Conservation (phyloP, 106 monocot genomes). For the Iris macrosiphon region DNA sequence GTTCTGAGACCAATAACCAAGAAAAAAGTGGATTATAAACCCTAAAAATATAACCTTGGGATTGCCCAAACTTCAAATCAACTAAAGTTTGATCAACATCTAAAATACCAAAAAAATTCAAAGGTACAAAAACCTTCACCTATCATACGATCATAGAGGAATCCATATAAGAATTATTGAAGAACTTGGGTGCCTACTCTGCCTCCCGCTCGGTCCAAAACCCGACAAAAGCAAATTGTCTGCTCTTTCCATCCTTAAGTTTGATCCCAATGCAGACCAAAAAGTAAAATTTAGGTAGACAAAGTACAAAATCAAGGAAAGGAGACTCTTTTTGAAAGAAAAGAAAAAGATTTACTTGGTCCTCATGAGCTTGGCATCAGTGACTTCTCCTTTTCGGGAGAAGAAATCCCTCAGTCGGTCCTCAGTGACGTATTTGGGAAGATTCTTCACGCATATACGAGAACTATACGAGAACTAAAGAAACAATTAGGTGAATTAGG, state of each 20-base stretch:
- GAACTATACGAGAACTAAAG: no score
- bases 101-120: no score
- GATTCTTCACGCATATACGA: constrained; percentile 91
- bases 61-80: no score
- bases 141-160: constrained; percentile 74
- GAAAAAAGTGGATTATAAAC: no score
- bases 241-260: constrained; percentile 83
- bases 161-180: constrained; percentile 78
- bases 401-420: constrained; percentile 80
- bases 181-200: constrained; percentile 64
- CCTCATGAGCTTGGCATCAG: constrained; percentile 86
- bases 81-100: no score
- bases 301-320: constrained; percentile 7
- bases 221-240: constrained; percentile 79
- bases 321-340: no score
- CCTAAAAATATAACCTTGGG: no score
- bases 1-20: no score
- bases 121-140: no score
- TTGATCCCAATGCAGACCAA: no score
- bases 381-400: constrained; percentile 90
- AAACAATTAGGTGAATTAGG: no score
- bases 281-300: no score
- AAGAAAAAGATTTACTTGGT: constrained; percentile 42
- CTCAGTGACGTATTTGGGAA: constrained; percentile 79
- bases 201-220: constrained; percentile 65